Evolutionary conservation across 1,284 basidiomycete species (phyloP), one percentile per base, ranked within the genome.

Genomic region (Ustilago bromivora): DNA sequence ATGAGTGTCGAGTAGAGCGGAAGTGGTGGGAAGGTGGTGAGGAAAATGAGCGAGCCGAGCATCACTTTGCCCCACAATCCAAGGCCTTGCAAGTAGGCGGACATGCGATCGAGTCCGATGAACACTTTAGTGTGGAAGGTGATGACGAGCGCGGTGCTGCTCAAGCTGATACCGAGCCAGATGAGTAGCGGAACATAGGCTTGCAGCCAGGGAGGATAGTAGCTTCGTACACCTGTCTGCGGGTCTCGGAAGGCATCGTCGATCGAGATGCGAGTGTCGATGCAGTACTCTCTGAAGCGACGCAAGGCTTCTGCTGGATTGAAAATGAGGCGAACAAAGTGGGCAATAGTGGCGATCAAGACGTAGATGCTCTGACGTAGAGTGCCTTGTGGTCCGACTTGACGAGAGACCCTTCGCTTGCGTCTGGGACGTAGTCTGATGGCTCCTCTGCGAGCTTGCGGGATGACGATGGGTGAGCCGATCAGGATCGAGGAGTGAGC

Each of bases 1-100:
- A 94, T 93, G 87, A 95, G 89, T 10, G 93, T 95, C 78, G 93
- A 94, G 87, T 95, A 95, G 76, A 95, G 88, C 51, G 93, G 94
- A 58, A 95, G 82, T 47, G 94, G 94, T 62, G 93, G 86, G 84
- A 80, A 88, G 79, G 71, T 88, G 82, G 71, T 85, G 57, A 84
- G 59, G 56, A 85, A 85, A 69, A 86, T 84, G 60, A 85, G 76
- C 46, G 71, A 68, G 55, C 84, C 83, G 34, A 85, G 72, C 47
- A 81, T 63, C 8, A 80, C 41, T 51, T 80, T 78, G 35, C 84
- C 84, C 46, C 61, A 58, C 13, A 76, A 38, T 4, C 84, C 84
- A 19, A 80, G 64, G 40, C 67, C 58, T 57, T 84, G 83, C 65
- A 85, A 63, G 40, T 72, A 66, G 15, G 60, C 38, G 10, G 84